Evolutionary conservation across 2,329 filamentous ascomycete genomes (phyloP).

Genomic region (Daldinia eschscholtzii): DNA sequence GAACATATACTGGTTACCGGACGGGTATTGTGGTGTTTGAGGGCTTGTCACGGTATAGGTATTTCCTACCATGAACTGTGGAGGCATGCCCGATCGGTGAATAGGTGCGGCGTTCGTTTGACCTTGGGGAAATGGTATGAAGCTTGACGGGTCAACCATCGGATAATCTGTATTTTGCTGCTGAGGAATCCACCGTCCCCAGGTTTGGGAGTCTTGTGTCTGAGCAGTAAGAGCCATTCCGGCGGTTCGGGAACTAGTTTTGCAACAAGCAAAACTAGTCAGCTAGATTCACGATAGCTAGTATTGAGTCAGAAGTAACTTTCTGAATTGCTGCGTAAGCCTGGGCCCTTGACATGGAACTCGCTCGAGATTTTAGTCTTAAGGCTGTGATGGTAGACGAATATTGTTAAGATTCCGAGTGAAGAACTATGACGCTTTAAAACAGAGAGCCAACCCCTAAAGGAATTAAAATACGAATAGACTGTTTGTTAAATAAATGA

Average conservation of each 20-base stretch:
- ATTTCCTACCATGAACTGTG: slow-evolving; percentile 62
- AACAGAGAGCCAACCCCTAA: slow-evolving; percentile 37
- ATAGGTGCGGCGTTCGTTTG: slow-evolving; percentile 55
- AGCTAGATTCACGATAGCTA: slow-evolving; percentile 4
- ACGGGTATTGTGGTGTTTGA: slow-evolving; percentile 58
- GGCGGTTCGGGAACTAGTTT: slow-evolving; percentile 49
- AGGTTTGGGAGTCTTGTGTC: slow-evolving; percentile 60
- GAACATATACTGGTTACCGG: slow-evolving; percentile 60
- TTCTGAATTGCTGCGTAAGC: neutral
- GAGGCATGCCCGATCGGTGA: slow-evolving; percentile 59
- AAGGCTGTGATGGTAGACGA: neutral
- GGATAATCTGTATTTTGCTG: slow-evolving; percentile 59
- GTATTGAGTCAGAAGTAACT: slow-evolving; percentile 12
- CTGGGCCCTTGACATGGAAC: neutral
- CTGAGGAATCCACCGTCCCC: slow-evolving; percentile 68
- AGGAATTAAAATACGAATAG: slow-evolving; percentile 20
- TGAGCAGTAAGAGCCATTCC: slow-evolving; percentile 64
- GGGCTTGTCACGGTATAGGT: slow-evolving; percentile 61
- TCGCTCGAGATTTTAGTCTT: neutral
- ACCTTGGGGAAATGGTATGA: slow-evolving; percentile 65
- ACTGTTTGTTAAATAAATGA: slow-evolving; percentile 23
- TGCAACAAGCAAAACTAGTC: slow-evolving; percentile 51
- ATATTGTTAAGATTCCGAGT: slow-evolving; percentile 4
- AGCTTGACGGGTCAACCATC: slow-evolving; percentile 61
- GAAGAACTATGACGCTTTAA: slow-evolving; percentile 32